Base-by-base conservation (phyloP, 169 alveolate genomes). In the Plasmodium falciparum region DNA sequence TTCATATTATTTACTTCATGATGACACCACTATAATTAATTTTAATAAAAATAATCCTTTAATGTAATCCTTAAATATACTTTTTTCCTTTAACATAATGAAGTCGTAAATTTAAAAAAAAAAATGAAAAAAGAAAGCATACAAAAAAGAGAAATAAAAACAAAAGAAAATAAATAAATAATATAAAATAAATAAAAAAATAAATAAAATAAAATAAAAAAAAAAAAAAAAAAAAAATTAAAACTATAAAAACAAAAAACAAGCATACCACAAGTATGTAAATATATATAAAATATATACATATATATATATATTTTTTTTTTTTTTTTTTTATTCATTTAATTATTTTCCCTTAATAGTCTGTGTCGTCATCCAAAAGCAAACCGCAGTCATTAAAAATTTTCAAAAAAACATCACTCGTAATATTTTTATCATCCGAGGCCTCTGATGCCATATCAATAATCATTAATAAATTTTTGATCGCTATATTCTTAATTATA, bases 391-490 rank as follows among this genome's bases (percentile, higher is more conserved):
- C 89, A n/a, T 78, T 66, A 52, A 49, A 78, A 26, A 70, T 33
- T 66, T 78, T 78, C 22, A 78, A 45, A 71, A 78, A 78, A 24
- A 78, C 47, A 4, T 78, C 89, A 43, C 89, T 65, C 0, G 89
- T 78, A 45, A 78, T 78, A 12, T 17, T 78, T 11, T 73, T 45
- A 50, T 66, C 89, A 56, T 15, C 22, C 12, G 80, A 54, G 22
- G 89, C 89, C 24, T 78, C 89, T 1, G 78, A 78, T 43, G 89
- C 89, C 89, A 78, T 78, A 47, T 78, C 89, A 9, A 52, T 78
- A 58, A 78, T 49, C 89, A 78, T 78, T 8, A 78, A 71, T 13
- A 78, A 20, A 61, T 78, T 78, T 58, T 78, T 78, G 9, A 78
- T 78, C 43, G 89, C 58, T 17, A 78, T 78, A 17, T 63, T 78